Evolutionary conservation across 2,329 filamentous ascomycete species (phyloP).

Genomic region (Tothia fuscella): DNA sequence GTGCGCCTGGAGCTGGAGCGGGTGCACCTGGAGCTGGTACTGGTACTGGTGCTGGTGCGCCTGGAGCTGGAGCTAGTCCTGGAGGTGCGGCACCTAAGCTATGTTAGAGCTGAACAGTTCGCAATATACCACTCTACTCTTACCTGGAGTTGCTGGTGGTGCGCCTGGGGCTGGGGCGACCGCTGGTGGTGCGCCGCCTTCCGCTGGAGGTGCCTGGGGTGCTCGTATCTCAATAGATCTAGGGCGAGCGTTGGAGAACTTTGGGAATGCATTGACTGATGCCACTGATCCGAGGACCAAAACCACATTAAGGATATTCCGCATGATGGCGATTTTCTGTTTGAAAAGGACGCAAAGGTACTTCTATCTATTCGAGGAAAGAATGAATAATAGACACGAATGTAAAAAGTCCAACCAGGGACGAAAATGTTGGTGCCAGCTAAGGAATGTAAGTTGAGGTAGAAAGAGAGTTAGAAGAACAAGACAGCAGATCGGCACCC

Average conservation of each 20-base stretch:
- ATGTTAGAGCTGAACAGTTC: too few relatives aligned
- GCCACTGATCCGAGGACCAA: constrained; percentile 19
- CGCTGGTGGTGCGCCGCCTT: constrained; percentile 11
- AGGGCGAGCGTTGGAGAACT: constrained; percentile 8
- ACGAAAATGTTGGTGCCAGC: constrained; percentile 10
- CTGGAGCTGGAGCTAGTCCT: constrained; percentile 6
- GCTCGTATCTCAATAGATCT: constrained; percentile 9
- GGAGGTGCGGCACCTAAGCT: too few relatives aligned
- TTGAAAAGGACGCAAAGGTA: neutral
- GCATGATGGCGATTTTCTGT: constrained; percentile 24
- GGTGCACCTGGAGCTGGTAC: constrained; percentile 8
- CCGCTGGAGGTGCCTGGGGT: constrained; percentile 3
- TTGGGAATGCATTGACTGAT: constrained; percentile 2
- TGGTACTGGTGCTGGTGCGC: neutral
- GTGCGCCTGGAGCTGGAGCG: constrained; percentile 7
- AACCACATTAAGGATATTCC: constrained; percentile 24
- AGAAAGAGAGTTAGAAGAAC: constrained; percentile 5
- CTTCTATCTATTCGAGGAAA: neutral
- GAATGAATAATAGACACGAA: constrained; percentile 1
- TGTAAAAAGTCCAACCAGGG: constrained; percentile 11
- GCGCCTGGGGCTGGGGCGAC: constrained; percentile 14
- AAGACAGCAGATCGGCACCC: constrained; percentile 6
- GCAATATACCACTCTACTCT: neutral
- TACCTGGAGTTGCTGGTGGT: neutral
- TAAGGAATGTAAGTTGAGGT: constrained; percentile 9